Base-by-base conservation (phyloP, 805 yeast species). In the Blastobotrys parvus region DNA sequence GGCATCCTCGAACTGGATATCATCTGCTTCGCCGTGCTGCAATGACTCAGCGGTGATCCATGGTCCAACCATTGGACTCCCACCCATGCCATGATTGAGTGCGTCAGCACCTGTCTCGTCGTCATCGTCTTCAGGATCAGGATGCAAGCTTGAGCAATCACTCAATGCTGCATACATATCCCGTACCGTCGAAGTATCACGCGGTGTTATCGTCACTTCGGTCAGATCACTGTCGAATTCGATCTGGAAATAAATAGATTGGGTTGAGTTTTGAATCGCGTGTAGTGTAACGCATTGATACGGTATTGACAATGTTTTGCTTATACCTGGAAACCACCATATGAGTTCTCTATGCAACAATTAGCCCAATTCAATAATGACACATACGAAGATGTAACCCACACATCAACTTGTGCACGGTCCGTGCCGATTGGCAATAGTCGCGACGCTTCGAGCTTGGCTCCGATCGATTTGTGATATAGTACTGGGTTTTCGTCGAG, bases 401-500 rank as follows among this genome's bases (percentile, higher is more conserved):
- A 55, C 3, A 56, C 25, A 19, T 40, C 45, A n/a, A n/a, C n/a
- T n/a, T n/a, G n/a, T 11, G 44, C 47, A 15, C 25, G 5, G 15
- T 35, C 38, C 10, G 31, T 27, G 4, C 23, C 30, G 5, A 19
- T 22, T 3, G 30, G 27, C 20, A 29, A 22, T 25, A 21, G 17
- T 10, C 30, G 16, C 23, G 38, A 38, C 16, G 19, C 39, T 29
- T 43, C 47, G 3, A 44, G 11, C 6, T 35, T 21, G 15, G 44
- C 42, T n/a, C 47, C 45, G 2, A 37, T n/a, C 7, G 41, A 23
- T 30, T 44, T 35, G 23, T 42, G 39, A 41, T 54, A 53, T 18
- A 62, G 49, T 27, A 62, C 57, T 1, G 64, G 62, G 13, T 47
- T 43, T 33, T 61, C 65, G 13, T 60, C 62, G 19, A 61, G 50